A percentile compares a stretch with the other conserved stretches of the same genome.
These are phyloP conservation scores for Endocalyx cinctus DNA, from an alignment of 2,329 filamentous ascomycete species.

Conservation along the genomic window DNA sequence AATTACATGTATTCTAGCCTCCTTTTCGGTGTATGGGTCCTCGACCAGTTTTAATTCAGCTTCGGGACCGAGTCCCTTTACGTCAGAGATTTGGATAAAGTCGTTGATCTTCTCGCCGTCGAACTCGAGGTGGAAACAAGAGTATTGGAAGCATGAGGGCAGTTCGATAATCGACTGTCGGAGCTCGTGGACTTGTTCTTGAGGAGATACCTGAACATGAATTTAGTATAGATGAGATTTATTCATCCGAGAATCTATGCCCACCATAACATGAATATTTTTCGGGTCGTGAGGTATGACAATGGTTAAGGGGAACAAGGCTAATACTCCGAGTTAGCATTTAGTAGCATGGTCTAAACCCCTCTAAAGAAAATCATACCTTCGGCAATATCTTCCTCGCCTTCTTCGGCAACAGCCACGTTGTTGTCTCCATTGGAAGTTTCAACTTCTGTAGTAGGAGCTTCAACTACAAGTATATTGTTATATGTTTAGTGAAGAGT, in stretches of 20 bases:
- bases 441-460: slow-evolving; percentile 16
- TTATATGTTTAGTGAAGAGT: too few relatives aligned
- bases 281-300: slow-evolving; percentile 75
- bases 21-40: slow-evolving; percentile 97
- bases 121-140: slow-evolving; percentile 96
- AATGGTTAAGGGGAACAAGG: slow-evolving; percentile 63
- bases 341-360: slow-evolving; percentile 2
- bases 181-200: slow-evolving; percentile 96
- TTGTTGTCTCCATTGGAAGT: slow-evolving; percentile 20
- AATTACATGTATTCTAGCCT: slow-evolving; percentile 90
- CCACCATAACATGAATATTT: slow-evolving; percentile 81
- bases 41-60: slow-evolving; percentile 80
- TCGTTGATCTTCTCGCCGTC: slow-evolving; percentile 89
- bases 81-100: slow-evolving; percentile 86
- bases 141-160: slow-evolving; percentile 91
- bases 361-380: slow-evolving; percentile 13
- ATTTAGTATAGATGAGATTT: slow-evolving; percentile 19
- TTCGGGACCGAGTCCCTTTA: slow-evolving; percentile 70
- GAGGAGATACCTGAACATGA: slow-evolving; percentile 66
- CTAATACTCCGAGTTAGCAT: slow-evolving; percentile 22
- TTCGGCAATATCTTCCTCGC: slow-evolving; percentile 23
- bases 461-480: slow-evolving; percentile 18
- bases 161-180: slow-evolving; percentile 94
- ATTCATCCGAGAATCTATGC: slow-evolving; percentile 23
- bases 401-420: too few relatives aligned